Base-by-base conservation (phyloP, 176 grass and related monocot species). In the Oryza punctata region DNA sequence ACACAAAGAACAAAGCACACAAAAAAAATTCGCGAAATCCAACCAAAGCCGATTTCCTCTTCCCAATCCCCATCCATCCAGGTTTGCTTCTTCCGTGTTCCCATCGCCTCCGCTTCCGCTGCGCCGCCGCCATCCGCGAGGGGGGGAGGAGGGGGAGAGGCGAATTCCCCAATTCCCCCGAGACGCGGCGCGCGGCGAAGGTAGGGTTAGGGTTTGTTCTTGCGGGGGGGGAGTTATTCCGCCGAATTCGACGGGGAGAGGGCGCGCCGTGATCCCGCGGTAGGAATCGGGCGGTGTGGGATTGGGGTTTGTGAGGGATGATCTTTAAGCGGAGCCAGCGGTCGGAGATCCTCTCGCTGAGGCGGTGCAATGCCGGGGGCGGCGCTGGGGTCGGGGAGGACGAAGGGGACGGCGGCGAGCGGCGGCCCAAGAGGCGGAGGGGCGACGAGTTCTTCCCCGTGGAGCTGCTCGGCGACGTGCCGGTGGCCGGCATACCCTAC, bases 311-410 rank as follows among this genome's bases (percentile, higher is more conserved):
- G 79, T 29, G 24, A 46, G 89, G 40, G 85, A 98, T 98, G 96
- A 98, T 98, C 86, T 95, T 95, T 80, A 93, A 95, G 96, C 87
- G 96, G 82, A 82, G 41, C 27, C 90, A 98, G 89, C 92, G 92
- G 85, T 84, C 67, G 54, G 82, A 88, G 78, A 86, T 98, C 88
- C 90, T 81, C 69, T 83, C 82, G 69, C 91, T 90, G 45, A 94
- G 88, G 91, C 87, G 96, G 67, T 88, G 83, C 80, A 98, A 98
- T 98, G 96, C 93, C n/a, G 93, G 75, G 13, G 78, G 67, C 77
- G 45, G 84, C 19, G 33, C 44, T 7, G 37, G 69, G 12, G 70
- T 76, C 40, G 84, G 80, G 32, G 84, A 87, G 43, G 84, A 80
- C 26, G 85, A 87, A 12, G 84, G 45, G 2, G 88, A 76, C 33